phyloP scores from a whole-genome alignment of 2,329 filamentous ascomycete species.

The Chrysosporium queenslandicum region DNA sequence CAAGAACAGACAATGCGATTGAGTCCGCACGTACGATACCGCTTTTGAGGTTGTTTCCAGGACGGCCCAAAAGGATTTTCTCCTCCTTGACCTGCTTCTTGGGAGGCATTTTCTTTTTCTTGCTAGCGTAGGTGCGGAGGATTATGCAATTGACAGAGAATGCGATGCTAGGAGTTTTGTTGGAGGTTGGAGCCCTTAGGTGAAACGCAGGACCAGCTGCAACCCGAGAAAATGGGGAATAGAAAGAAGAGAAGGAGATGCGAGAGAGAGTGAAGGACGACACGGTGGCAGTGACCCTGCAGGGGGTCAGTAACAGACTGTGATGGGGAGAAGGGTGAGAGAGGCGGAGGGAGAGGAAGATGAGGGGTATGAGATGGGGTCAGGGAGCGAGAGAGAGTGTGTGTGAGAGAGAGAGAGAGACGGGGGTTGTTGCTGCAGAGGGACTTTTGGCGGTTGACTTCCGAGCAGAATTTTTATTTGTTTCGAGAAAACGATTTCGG shows the following conservation, averaged over 20 bases:
- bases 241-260: conserved; percentile 32
- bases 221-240: conserved; percentile 33
- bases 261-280: conserved; percentile 19
- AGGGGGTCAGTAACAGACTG: background rate
- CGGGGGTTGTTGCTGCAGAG: background rate
- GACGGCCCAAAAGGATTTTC: conserved; percentile 91
- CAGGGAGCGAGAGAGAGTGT: background rate
- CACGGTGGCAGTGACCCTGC: conserved; percentile 1
- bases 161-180: conserved; percentile 5
- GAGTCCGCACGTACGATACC: conserved; percentile 76
- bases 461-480: too few relatives aligned
- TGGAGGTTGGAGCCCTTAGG: conserved; percentile 17
- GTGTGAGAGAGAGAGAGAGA: background rate
- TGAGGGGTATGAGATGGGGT: too few relatives aligned
- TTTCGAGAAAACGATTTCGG: too few relatives aligned
- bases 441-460: background rate
- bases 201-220: conserved; percentile 56
- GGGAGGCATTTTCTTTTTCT: conserved; percentile 73
- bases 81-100: conserved; percentile 89
- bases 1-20: conserved; percentile 21
- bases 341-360: background rate
- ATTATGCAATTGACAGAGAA: conserved; percentile 9
- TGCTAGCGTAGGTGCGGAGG: conserved; percentile 42
- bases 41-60: conserved; percentile 97
- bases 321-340: background rate